Percentiles rank a stretch among this genome's conserved stretches.
These are phyloP conservation scores for Fusarium kyushuense DNA, from an alignment of 2,329 filamentous ascomycete species.

Conservation along the genomic window DNA sequence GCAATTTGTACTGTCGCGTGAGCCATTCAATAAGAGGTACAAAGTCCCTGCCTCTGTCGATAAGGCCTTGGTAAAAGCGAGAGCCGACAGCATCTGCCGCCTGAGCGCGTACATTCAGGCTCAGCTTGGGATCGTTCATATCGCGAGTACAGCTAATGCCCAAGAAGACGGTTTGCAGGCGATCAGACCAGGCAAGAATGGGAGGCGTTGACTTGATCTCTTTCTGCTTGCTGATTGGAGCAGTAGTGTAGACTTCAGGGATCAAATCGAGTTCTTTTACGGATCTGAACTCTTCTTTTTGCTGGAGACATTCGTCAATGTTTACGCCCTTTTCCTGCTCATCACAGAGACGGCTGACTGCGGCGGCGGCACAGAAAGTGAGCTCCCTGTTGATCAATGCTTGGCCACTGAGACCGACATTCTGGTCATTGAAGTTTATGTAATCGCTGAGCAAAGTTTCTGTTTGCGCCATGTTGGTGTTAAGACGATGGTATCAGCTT, in stretches of 20 bases:
- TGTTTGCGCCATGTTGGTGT: neutral
- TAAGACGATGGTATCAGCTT: accelerated
- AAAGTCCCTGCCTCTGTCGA: neutral
- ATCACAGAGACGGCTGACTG: conserved; percentile 12
- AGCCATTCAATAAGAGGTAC: conserved; percentile 4
- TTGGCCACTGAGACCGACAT: neutral
- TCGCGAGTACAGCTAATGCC: neutral
- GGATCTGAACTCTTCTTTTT: neutral
- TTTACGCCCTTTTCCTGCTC: neutral
- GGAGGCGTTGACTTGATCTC: conserved; percentile 7
- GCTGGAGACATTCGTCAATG: neutral
- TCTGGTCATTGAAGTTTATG: conserved; percentile 12
- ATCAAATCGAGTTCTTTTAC: neutral
- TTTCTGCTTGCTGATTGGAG: neutral
- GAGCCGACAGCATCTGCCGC: neutral
- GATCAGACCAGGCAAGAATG: neutral
- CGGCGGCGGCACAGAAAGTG: conserved; percentile 8
- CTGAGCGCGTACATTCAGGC: neutral
- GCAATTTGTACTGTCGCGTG: neutral
- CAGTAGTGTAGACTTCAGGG: conserved; percentile 3
- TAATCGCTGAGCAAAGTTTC: conserved; percentile 7
- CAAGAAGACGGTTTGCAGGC: neutral
- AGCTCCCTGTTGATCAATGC: neutral
- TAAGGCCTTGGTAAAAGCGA: neutral
- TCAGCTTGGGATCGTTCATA: neutral